Base-by-base conservation (phyloP, 345 rosid genomes). In the Populus tremula region DNA sequence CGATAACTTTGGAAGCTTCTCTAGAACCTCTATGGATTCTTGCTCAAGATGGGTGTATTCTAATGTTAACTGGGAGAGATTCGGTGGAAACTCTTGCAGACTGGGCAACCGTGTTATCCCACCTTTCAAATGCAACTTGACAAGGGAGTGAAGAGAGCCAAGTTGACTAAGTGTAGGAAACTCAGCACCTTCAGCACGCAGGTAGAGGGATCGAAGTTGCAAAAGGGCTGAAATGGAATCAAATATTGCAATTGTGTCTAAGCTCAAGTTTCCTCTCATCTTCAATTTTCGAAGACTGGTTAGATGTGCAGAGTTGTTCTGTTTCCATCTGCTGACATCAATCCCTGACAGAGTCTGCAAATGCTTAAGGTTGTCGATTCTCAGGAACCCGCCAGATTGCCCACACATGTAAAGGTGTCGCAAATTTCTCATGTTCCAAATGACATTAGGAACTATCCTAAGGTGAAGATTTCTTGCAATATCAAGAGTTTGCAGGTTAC, bases 401-500 rank as follows among this genome's bases (percentile, higher is more conserved):
- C 75, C 35, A 6, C 65, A 54, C 65, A 78, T 67, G 20, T 78
- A 50, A 20, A 77, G 78, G 23, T 78, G 70, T 23, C 73, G 71
- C 31, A 78, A 7, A 56, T 74, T 74, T 70, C 25, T 17, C 56
- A 82, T 29, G 31, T 70, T 82, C 71, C 76, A 74, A 41, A 78
- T 31, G 1, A 82, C 71, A 54, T 74, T 56, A 12, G 81, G 81
- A 56, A 82, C 49, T 11, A 25, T 56, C 27, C 7, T 2, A 16
- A 82, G 79, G 67, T 68, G 73, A 49, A 71, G 78, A 71, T 74
- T 64, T 65, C 61, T 78, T 47, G 76, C 70, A 62, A 78, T 33
- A 70, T 82, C 81, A 16, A 82, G 79, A 61, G 79, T 74, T 66
- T 49, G 76, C 66, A 80, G 81, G 74, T 53, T 56, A 31, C n/a